Conservation (phyloP, 768 basidiomycete genomes). For the Boletus patriciae region DNA sequence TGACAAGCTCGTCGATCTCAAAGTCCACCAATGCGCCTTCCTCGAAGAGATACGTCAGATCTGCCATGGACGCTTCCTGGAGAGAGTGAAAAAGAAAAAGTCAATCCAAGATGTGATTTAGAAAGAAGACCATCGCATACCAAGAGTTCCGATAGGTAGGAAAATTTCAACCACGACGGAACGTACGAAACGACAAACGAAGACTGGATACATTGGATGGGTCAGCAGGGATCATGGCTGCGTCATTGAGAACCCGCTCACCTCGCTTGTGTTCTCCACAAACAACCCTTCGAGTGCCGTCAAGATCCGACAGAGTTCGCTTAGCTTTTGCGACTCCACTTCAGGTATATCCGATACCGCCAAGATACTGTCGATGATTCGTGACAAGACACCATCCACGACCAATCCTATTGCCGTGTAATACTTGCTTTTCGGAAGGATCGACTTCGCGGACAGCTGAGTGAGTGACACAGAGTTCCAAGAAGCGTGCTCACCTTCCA, state of each 20-base stretch:
- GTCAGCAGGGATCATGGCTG: background rate
- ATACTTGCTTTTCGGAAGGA: constrained; percentile 71
- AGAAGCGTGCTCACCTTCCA: constrained; percentile 64
- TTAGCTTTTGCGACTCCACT: constrained; percentile 77
- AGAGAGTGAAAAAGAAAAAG: constrained; percentile 5
- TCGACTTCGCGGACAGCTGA: constrained; percentile 41
- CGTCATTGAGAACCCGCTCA: constrained; percentile 27
- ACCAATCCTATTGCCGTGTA: constrained; percentile 70
- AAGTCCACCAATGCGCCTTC: constrained; percentile 91
- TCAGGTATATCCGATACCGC: constrained; percentile 85
- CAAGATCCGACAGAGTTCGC: constrained; percentile 79
- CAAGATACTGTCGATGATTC: constrained; percentile 71
- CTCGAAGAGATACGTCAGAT: constrained; percentile 90
- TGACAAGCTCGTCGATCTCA: constrained; percentile 75
- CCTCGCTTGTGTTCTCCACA: constrained; percentile 61
- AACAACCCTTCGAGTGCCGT: constrained; percentile 81
- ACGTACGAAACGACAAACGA: constrained; percentile 82
- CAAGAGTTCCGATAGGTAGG: constrained; percentile 88
- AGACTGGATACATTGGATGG: constrained; percentile 39
- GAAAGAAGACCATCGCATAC: constrained; percentile 44
- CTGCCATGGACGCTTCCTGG: constrained; percentile 89
- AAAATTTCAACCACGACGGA: constrained; percentile 94
- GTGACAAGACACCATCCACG: constrained; percentile 63
- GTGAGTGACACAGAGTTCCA: background rate
- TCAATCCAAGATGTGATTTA: background rate